Evolutionary conservation across 768 basidiomycete species (phyloP).

Genomic region (Pleurotus ostreatus): DNA sequence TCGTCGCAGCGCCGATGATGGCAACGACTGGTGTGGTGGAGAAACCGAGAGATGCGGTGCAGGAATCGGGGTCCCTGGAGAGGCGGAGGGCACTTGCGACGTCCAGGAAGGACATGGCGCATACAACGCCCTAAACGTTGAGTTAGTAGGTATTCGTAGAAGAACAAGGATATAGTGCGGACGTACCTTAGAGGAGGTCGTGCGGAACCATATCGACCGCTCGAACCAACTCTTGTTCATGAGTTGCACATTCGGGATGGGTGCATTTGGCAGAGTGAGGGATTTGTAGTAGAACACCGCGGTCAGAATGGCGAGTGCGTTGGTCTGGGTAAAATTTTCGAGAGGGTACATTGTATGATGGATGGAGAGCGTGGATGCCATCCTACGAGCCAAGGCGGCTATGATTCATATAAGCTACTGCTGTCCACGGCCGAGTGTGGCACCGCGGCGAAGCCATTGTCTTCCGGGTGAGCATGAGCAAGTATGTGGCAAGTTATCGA

Average conservation of each 20-base stretch:
- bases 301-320: background rate
- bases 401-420: no score
- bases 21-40: background rate
- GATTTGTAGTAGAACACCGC: background rate
- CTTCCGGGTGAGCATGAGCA: no score
- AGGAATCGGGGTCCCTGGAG: background rate
- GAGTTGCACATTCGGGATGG: background rate
- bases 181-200: background rate
- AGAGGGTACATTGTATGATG: no score
- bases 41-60: background rate
- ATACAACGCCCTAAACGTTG: background rate
- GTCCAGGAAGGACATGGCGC: background rate
- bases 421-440: no score
- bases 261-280: background rate
- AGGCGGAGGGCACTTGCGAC: background rate
- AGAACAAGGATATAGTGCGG: background rate
- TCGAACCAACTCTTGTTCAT: background rate
- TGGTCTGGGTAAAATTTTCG: no score
- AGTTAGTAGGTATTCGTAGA: background rate
- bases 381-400: no score
- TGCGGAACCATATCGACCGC: background rate
- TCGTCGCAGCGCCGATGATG: background rate
- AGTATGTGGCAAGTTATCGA: no score
- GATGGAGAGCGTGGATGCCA: no score
- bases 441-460: no score